These are phyloP conservation scores for Xylogone sp. DNA, from an alignment of 2,329 filamentous ascomycete genomes.

Conservation along the genomic window DNA sequence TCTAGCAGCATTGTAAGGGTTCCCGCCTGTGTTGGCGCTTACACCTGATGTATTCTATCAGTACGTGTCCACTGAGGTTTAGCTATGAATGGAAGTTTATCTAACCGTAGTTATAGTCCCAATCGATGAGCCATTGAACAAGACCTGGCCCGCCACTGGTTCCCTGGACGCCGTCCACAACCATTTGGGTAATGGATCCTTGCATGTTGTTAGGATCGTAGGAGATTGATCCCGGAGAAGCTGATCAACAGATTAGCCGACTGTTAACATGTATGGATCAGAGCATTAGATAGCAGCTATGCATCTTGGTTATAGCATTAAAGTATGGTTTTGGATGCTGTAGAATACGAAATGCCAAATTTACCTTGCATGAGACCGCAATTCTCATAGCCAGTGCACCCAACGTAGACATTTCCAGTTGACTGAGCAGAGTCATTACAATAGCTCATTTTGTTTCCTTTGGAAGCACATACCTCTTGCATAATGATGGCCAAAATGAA, in stretches of 20 bases:
- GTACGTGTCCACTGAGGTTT: no score
- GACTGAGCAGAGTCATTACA: slow-evolving; percentile 12
- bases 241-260: no score
- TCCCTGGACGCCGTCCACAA: slow-evolving; percentile 21
- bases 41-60: no score
- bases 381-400: slow-evolving; percentile 18
- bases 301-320: no score
- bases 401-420: slow-evolving; percentile 18
- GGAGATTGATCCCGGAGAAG: slow-evolving; percentile 12
- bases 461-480: slow-evolving; percentile 16
- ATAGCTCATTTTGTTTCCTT: background rate
- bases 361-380: slow-evolving; percentile 22
- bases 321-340: no score
- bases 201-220: slow-evolving; percentile 15
- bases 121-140: slow-evolving; percentile 12
- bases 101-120: background rate
- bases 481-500: slow-evolving; percentile 25
- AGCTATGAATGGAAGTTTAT: no score
- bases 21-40: slow-evolving; percentile 1
- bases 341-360: no score
- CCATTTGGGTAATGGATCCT: slow-evolving; percentile 21
- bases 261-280: no score
- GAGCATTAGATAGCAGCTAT: no score
- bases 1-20: slow-evolving; percentile 25
- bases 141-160: slow-evolving; percentile 16